These are phyloP conservation scores for Solanum virginianum DNA, from an alignment of 257 asterid genomes.

Conservation along the genomic window DNA sequence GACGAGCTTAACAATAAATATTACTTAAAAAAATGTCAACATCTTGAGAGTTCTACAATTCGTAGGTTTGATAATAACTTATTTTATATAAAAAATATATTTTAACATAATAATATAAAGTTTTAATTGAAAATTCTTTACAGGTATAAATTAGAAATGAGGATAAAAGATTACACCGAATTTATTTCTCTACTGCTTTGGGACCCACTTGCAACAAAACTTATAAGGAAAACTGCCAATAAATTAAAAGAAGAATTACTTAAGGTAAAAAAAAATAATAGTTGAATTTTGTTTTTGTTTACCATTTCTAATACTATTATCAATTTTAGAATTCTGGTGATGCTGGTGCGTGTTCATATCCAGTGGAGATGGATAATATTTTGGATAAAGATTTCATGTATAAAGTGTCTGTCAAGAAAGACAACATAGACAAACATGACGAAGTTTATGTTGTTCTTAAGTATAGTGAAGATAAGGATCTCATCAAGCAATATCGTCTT, in stretches of 20 bases:
- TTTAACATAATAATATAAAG: neutral
- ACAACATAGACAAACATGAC: too few relatives aligned
- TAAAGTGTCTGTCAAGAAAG: too few relatives aligned
- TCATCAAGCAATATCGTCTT: too few relatives aligned
- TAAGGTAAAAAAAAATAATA: neutral
- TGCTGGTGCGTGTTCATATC: neutral
- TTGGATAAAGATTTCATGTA: too few relatives aligned
- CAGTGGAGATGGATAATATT: neutral
- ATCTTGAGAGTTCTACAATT: too few relatives aligned
- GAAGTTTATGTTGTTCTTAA: too few relatives aligned
- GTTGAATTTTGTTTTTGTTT: neutral
- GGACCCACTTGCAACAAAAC: neutral
- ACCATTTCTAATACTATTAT: neutral
- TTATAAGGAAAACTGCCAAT: neutral
- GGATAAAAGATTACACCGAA: neutral
- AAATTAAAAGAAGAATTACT: neutral
- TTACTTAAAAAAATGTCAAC: too few relatives aligned
- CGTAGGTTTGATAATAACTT: too few relatives aligned
- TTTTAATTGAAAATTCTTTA: neutral
- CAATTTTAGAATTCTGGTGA: neutral
- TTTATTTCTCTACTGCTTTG: neutral
- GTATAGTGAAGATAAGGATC: too few relatives aligned
- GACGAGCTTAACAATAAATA: too few relatives aligned
- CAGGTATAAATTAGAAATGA: neutral
- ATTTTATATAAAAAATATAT: too few relatives aligned